Percentiles rank a stretch among this genome's conserved stretches.
Conservation (phyloP, 495 filamentous ascomycete genomes). For the Aspergillus campestris region DNA sequence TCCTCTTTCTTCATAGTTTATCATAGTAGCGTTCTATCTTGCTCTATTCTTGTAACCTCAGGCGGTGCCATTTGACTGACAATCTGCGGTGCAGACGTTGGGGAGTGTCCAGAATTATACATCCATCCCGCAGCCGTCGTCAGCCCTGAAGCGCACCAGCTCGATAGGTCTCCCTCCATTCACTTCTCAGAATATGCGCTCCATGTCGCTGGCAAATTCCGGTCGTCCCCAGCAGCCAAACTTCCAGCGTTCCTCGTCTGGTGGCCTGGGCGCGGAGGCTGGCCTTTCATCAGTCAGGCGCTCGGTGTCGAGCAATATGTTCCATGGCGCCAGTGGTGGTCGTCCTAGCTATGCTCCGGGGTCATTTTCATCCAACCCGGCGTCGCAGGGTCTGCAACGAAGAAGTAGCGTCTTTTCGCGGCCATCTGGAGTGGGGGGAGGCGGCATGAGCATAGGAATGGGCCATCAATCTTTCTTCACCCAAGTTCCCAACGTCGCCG, state of each 20-base stretch:
- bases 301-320: slow-evolving; percentile 62
- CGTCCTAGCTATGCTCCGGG: slow-evolving; percentile 67
- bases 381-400: slow-evolving; percentile 46
- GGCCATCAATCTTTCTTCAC: slow-evolving; percentile 88
- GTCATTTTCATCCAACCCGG: slow-evolving; percentile 39
- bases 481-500: slow-evolving; percentile 66
- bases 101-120: slow-evolving; percentile 69
- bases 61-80: slow-evolving; percentile 10
- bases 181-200: slow-evolving; percentile 65
- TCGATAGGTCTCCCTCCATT: slow-evolving; percentile 61
- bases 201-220: slow-evolving; percentile 79
- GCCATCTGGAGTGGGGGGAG: slow-evolving; percentile 28
- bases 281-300: slow-evolving; percentile 82
- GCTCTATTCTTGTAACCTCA: slow-evolving; percentile 1
- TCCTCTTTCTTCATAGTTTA: not conserved
- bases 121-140: slow-evolving; percentile 80
- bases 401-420: slow-evolving; percentile 82
- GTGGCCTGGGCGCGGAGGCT: slow-evolving; percentile 57
- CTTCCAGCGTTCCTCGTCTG: slow-evolving; percentile 76
- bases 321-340: slow-evolving; percentile 51
- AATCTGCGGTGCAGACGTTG: slow-evolving; percentile 51
- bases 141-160: slow-evolving; percentile 89
- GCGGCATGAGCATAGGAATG: slow-evolving; percentile 43
- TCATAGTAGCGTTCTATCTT: not conserved
- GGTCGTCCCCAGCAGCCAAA: slow-evolving; percentile 78